Evolutionary conservation across 2,329 filamentous ascomycete species (phyloP).

Genomic region (Sarocladiaceae sp.): DNA sequence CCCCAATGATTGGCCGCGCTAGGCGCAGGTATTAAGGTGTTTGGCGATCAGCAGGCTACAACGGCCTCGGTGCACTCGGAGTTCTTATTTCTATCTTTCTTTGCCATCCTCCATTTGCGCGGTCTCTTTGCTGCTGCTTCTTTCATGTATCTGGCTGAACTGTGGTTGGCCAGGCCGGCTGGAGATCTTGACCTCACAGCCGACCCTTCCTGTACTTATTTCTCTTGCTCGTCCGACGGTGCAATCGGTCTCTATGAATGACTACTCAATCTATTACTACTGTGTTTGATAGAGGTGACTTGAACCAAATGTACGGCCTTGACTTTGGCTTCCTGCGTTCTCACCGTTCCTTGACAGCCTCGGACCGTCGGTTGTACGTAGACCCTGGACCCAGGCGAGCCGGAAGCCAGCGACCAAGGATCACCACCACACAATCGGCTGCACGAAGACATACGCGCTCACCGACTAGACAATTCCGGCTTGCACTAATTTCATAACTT

Average conservation of each 20-base stretch:
- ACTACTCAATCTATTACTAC: too few species aligned
- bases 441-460: neutral
- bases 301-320: too few species aligned
- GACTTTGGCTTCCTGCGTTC: too few species aligned
- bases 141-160: too few species aligned
- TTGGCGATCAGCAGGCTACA: slow-evolving; percentile 4
- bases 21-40: neutral
- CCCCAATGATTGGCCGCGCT: neutral
- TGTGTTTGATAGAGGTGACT: too few species aligned
- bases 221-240: too few species aligned
- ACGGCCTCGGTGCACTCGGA: neutral
- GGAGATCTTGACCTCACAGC: too few species aligned
- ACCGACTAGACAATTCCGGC: too few species aligned
- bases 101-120: neutral
- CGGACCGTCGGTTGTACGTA: neutral
- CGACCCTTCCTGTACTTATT: too few species aligned
- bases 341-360: neutral
- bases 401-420: neutral
- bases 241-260: too few species aligned
- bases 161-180: too few species aligned
- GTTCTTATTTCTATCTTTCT: neutral
- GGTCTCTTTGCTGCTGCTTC: neutral
- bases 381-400: neutral
- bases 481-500: too few species aligned
- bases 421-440: neutral